Evolutionary conservation across 345 rosid species (phyloP).

Genomic region (Euphorbia peplus): DNA sequence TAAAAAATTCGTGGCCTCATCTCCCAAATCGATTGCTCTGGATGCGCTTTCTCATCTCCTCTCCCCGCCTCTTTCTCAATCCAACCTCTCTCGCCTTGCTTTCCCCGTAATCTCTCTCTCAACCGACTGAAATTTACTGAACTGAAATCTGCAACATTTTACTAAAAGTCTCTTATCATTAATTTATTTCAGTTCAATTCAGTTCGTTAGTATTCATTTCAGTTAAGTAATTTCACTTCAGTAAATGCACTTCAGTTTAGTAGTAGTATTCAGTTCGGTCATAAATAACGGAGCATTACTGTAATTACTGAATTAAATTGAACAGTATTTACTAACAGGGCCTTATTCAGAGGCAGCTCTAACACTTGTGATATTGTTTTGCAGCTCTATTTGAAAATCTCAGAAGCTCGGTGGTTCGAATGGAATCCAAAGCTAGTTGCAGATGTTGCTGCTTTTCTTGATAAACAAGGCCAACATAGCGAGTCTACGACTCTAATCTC

Average conservation of each 20-base stretch:
- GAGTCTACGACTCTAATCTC: constrained; percentile 48
- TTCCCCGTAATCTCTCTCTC: constrained; percentile 42
- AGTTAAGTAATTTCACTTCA: too few relatives aligned
- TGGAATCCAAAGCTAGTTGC: constrained; percentile 87
- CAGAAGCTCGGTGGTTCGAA: constrained; percentile 66
- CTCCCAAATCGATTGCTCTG: constrained; percentile 62
- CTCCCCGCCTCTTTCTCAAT: constrained; percentile 45
- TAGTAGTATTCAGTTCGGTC: too few relatives aligned
- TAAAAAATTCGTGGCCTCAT: constrained; percentile 68
- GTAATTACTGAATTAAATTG: too few relatives aligned
- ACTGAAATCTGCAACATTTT: too few relatives aligned
- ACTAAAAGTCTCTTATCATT: too few relatives aligned
- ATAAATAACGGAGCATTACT: too few relatives aligned
- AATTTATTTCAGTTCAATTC: too few relatives aligned
- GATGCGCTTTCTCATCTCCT: constrained; percentile 77
- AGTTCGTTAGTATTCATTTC: too few relatives aligned
- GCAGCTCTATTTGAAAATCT: constrained; percentile 60
- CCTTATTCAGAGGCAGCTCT: background rate
- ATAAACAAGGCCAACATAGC: constrained; percentile 42
- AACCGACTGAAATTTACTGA: too few relatives aligned
- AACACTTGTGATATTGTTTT: background rate
- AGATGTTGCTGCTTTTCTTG: constrained; percentile 53
- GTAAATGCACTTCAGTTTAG: background rate
- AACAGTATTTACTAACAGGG: too few relatives aligned
- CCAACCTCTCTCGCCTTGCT: constrained; percentile 51